Base-by-base conservation (phyloP, 345 rosid genomes). In the Citrus mangshanensis region DNA sequence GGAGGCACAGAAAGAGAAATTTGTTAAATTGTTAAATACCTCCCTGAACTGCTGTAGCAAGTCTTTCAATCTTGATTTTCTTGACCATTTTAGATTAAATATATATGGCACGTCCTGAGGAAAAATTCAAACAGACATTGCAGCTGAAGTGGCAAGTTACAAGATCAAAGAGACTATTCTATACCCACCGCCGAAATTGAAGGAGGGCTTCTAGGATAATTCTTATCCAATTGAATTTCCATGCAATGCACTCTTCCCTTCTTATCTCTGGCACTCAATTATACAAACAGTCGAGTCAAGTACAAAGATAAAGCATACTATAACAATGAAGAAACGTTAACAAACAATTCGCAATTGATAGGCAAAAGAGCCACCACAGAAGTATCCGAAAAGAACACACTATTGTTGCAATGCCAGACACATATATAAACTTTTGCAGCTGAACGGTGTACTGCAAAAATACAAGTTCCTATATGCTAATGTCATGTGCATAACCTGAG, bases 151-250 rank as follows among this genome's bases (percentile, higher is more conserved):
- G 7, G 38, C 37, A 35, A 56, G 3, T 42, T 5, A 32, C 66
- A 80, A 64, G 46, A 32, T 68, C 42, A 71, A 63, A 71, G 46
- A 70, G 27, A 69, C 74, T 66, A 68, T 22, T 72, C 25, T 22
- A 34, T 34, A 85, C 98, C 73, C 69, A 94, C 98, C 84, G 86
- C 90, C 6, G 97, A 89, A 82, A 91, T 68, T 34, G 91, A 89
- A 78, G 98, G 97, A 66, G 90, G 91, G 24, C 80, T 84, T 37
- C 77, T 82, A 68, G 92, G 95, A 87, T 90, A 89, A 70, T 84
- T 82, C 74, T 84, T 79, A 72, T 80, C 81, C 54, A 94, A 83
- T 56, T 87, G 90, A 83, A 94, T 82, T 84, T 87, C 95, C 77
- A 93, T 68, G 24, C 84, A 63, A 74, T 93, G 96, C 71, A 73